Conservation (phyloP, 805 yeast genomes). For the Cyberlindnera mrakii region DNA sequence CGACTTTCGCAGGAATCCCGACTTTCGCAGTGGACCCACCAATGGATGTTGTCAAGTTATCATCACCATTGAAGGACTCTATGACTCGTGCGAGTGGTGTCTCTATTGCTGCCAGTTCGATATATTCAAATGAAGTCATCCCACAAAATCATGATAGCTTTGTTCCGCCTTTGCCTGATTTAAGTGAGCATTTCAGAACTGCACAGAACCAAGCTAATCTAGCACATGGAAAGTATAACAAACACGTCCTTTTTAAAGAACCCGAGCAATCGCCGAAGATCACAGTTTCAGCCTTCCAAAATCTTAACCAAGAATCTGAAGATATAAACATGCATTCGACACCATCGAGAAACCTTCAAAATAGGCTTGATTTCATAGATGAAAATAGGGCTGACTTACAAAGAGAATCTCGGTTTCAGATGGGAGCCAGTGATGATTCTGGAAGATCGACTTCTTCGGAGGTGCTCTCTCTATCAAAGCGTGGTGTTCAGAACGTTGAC, state of each 20-base stretch:
- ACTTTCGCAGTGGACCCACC: constrained; percentile 1
- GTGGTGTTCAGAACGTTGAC: background rate
- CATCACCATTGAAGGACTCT: background rate
- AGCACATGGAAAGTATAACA: too few relatives aligned
- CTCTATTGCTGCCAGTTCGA: constrained; percentile 8
- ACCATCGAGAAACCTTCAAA: background rate
- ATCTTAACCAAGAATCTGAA: constrained; percentile 16
- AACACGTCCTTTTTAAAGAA: background rate
- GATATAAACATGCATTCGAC: constrained; percentile 10
- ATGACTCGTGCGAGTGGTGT: background rate
- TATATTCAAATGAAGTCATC: constrained; percentile 1
- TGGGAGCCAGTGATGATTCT: background rate
- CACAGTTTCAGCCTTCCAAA: constrained; percentile 12
- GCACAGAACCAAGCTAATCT: too few relatives aligned
- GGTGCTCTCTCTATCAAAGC: background rate
- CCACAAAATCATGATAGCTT: too few relatives aligned
- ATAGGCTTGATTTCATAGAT: background rate
- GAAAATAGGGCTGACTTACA: background rate
- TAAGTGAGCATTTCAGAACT: too few relatives aligned
- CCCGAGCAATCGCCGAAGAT: background rate
- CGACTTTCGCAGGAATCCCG: background rate
- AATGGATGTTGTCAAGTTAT: background rate
- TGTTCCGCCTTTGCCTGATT: too few relatives aligned
- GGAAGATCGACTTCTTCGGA: background rate
- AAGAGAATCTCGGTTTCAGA: background rate